Evolutionary conservation across 2,329 filamentous ascomycete genomes (phyloP).

Genomic region (Lomentospora prolificans): DNA sequence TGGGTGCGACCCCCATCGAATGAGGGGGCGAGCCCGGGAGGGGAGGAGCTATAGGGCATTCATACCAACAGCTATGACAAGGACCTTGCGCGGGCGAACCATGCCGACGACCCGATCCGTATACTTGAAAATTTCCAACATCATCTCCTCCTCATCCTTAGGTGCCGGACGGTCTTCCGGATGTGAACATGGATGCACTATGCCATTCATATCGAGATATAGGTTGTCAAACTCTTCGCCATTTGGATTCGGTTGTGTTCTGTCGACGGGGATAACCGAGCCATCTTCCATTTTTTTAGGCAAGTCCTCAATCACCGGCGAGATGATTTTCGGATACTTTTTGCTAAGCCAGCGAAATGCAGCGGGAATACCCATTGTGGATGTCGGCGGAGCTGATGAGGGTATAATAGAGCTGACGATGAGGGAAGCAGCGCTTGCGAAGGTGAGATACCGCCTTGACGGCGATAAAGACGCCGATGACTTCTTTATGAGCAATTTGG

Average conservation of each 20-base stretch:
- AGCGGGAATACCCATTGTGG: slow-evolving; percentile 81
- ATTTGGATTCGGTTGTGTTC: slow-evolving; percentile 80
- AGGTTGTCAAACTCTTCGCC: slow-evolving; percentile 97
- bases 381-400: neutral
- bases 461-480: neutral
- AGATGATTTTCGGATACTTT: slow-evolving; percentile 97
- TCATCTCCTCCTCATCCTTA: slow-evolving; percentile 96
- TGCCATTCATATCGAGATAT: slow-evolving; percentile 99
- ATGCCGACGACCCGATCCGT: slow-evolving; percentile 99
- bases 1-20: no score
- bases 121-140: slow-evolving; percentile 96
- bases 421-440: neutral
- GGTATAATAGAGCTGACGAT: neutral
- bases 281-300: slow-evolving; percentile 74
- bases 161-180: slow-evolving; percentile 88
- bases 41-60: slow-evolving; percentile 8
- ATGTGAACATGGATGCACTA: slow-evolving; percentile 97
- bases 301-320: slow-evolving; percentile 76
- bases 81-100: slow-evolving; percentile 87
- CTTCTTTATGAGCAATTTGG: neutral
- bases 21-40: slow-evolving; percentile 89
- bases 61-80: slow-evolving; percentile 92
- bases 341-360: slow-evolving; percentile 94
- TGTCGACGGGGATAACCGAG: slow-evolving; percentile 73
- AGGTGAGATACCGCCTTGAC: neutral